Evolutionary conservation across 2,329 filamentous ascomycete species (phyloP).

Genomic region (Xylaria sp.): DNA sequence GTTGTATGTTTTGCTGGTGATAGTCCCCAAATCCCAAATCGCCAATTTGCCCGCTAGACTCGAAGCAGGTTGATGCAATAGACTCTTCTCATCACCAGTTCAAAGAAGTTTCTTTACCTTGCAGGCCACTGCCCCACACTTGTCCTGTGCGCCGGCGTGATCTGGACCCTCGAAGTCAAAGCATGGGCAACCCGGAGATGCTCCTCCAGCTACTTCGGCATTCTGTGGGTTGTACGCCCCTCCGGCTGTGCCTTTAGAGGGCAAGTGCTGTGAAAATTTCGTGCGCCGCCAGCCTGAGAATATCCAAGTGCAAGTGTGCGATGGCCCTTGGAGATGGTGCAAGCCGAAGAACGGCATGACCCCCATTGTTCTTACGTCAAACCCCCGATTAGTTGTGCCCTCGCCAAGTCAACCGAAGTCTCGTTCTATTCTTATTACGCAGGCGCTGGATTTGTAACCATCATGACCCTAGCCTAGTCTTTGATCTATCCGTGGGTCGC

Average conservation of each 20-base stretch:
- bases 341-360: slow-evolving; percentile 41
- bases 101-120: not conserved
- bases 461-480: slow-evolving; percentile 21
- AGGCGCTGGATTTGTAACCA: slow-evolving; percentile 22
- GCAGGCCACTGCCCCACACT: slow-evolving; percentile 14
- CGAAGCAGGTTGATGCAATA: not conserved
- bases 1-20: not conserved
- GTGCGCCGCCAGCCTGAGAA: slow-evolving; percentile 15
- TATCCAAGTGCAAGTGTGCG: slow-evolving; percentile 3
- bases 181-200: slow-evolving; percentile 12
- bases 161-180: slow-evolving; percentile 17
- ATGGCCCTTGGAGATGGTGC: slow-evolving; percentile 14
- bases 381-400: slow-evolving; percentile 3
- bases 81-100: slow-evolving; percentile 14
- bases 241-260: slow-evolving; percentile 40
- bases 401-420: slow-evolving; percentile 19
- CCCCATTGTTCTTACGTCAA: slow-evolving; percentile 46
- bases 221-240: slow-evolving; percentile 24
- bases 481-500: slow-evolving; percentile 16
- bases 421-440: not conserved
- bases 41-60: not conserved
- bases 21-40: not conserved
- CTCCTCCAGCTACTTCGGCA: slow-evolving; percentile 17
- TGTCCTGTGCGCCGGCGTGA: slow-evolving; percentile 10
- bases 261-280: slow-evolving; percentile 39